Evolutionary conservation across 805 yeast genomes (phyloP), one percentile per base, ranked within the genome.

Genomic region (Zygotorulaspora danielsina): DNA sequence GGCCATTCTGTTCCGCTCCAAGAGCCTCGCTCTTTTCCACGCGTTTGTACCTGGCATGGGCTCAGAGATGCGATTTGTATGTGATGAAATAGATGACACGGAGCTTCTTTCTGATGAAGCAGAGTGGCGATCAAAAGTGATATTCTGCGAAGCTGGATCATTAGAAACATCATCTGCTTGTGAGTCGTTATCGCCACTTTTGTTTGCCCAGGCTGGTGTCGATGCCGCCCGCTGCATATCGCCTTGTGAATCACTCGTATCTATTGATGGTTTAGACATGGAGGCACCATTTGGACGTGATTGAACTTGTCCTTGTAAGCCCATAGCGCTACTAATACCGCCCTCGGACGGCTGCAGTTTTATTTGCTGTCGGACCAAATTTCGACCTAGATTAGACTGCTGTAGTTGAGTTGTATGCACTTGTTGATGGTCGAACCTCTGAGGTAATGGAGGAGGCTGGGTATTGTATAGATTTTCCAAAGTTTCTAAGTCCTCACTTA

Each of bases 31-130:
- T 45, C 76, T 72, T 54, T 79, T 79, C 82, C 84, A 79, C 0
- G 81, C 82, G 0, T 81, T 74, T 0, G 84, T 78, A 2, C 84
- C 84, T 1, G 83, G 83, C 16, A 75, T 69, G 1, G 80, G 76
- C 4, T 39, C 39, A 9, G 19, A 11, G 18, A 17, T 19, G 11
- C 21, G 19, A 6, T 18, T 16, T 24, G 29, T 21, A 25, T 19
- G 30, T 13, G 22, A 40, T 11, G 45, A 24, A 18, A 18, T 18
- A 13, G 37, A 33, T 9, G 28, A 22, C 17, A 40, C 35, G 29
- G 31, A 32, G 29, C 29, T 21, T 17, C 32, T 15, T 18, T 27
- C 4, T 15, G 16, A 19, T 19, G 40, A 17, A 15, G 22, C 17
- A 13, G 48, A 41, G 12, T 32, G 26, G 12, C 39, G 32, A 10